Evolutionary conservation across 1,284 basidiomycete genomes (phyloP).

Genomic region (Stygiomarasmius scandens): DNA sequence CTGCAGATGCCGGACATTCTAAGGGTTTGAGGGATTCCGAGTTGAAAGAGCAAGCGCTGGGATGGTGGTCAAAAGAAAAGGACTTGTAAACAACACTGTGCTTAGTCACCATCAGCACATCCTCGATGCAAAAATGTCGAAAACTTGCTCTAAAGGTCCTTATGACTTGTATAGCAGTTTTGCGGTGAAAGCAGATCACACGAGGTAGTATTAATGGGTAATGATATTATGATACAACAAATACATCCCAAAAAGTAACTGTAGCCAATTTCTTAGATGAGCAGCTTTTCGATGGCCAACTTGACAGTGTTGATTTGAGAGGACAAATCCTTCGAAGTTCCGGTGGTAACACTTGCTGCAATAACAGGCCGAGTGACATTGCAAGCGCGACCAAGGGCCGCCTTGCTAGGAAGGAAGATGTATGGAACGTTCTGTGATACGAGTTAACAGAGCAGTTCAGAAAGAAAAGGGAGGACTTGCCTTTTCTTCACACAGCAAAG

Average conservation of each 20-base stretch:
- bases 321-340: slow-evolving; percentile 91
- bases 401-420: slow-evolving; percentile 93
- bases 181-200: no score
- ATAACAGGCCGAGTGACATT: slow-evolving; percentile 97
- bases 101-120: background rate
- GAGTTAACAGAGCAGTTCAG: slow-evolving; percentile 1
- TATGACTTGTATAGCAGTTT: no score
- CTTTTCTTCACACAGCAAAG: slow-evolving; percentile 98
- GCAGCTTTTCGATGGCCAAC: slow-evolving; percentile 80
- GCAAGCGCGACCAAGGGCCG: slow-evolving; percentile 94
- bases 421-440: slow-evolving; percentile 86
- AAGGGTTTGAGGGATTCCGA: background rate
- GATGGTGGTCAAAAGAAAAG: slow-evolving; percentile 7
- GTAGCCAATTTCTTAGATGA: slow-evolving; percentile 29
- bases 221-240: background rate
- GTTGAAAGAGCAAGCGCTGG: background rate
- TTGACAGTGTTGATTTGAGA: slow-evolving; percentile 93
- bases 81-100: background rate
- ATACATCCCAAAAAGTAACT: background rate
- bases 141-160: no score
- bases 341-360: slow-evolving; percentile 92
- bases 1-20: slow-evolving; percentile 82
- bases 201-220: background rate
- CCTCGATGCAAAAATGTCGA: background rate
- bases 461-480: slow-evolving; percentile 36